Evolutionary conservation across 1,139 yeast species (phyloP), one percentile per base, ranked within the genome.

Genomic region (Zygotorulaspora mrakii): DNA sequence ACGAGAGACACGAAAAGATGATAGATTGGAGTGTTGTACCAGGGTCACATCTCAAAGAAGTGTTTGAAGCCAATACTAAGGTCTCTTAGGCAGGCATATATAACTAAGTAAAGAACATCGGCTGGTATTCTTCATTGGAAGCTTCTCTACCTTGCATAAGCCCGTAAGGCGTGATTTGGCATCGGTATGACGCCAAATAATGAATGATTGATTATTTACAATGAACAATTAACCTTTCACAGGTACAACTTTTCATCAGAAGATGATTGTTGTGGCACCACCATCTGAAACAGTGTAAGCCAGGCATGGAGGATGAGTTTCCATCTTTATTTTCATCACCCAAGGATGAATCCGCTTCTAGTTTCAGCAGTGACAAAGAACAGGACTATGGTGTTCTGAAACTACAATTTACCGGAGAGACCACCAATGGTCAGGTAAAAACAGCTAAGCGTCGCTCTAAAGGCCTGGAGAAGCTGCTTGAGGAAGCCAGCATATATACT

Each of bases 1-100:
- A 52, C 27, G 64, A 67, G 17, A 40, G 50, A 26, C 43, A 49
- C 14, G 64, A 64, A 1, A 68, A 68, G 2, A 61, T 67, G 40
- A 79, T 88, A 12, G 81, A 86, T 58, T 88, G 96, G 96, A 59
- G 63, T 49, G 63, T 61, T 2, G 58, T 51, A 4, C 54, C 56
- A 3, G 59, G 58, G 9, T 37, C 48, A 9, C 32, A 40, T 9
- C 31, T 60, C 18, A 29, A 42, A 20, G 63, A 57, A 35, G 54
- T 61, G 5, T 31, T 29, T 7, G 50, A 43, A 17, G 41, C 46
- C n/a, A 47, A 48, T 30, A 14, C 29, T 3, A 33, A 36, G 13
- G 8, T 37, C 23, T 11, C 31, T 14, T 17, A 6, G 8, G 9
- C 9, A 20, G 22, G 9, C n/a, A 28, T 37, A 28, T 37, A 23